Base-by-base conservation (phyloP, 768 basidiomycete species). In the Gymnopilus dilepis region DNA sequence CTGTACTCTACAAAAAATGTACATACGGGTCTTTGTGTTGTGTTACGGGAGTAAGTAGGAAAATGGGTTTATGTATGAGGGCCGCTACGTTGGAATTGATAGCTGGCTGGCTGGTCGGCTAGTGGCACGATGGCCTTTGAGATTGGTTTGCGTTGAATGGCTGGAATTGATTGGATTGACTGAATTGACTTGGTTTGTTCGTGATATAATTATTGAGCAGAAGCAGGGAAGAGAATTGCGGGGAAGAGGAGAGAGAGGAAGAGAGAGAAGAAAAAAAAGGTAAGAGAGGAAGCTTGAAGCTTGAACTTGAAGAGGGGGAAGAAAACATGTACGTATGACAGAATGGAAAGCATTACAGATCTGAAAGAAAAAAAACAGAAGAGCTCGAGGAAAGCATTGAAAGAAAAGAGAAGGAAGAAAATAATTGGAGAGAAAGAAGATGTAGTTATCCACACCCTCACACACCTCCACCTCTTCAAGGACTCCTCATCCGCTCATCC, bases 401-500 rank as follows among this genome's bases (percentile, higher is more conserved):
- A 12, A 58, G 47, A 21, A 52, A 22, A 47, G 8, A 47, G 21
- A 34, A 47, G 17, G 11, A 47, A 34, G 42, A 31, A 47, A 58
- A 38, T 17, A 26, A 37, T 33, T 33, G 26, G 6, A 38, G 19
- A 42, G n/a, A 56, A 5, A 56, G 38, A 31, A 30, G 17, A 42
- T 1, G 19, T 24, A 31, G 43, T 34, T 48, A 59, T 17, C 43
- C 53, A 8, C n/a, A 26, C 30, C 15, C 38, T 24, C 31, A 19
- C 38, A 41, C 19, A 7, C 26, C 41, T 4, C 40, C 12, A 12
- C 55, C 45, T 31, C 9, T 13, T 63, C 57, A 67, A 37, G 69
- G 69, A 59, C 66, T 70, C 33, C 66, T 43, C 71, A 70, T 70
- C 55, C 65, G 54, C 50, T 58, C 61, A 43, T 66, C 69, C 31